A percentile compares a stretch with the other conserved stretches of the same genome.
Evolutionary conservation across 129 eudicot species (phyloP).

Genomic region (Flaveria trinervia): DNA sequence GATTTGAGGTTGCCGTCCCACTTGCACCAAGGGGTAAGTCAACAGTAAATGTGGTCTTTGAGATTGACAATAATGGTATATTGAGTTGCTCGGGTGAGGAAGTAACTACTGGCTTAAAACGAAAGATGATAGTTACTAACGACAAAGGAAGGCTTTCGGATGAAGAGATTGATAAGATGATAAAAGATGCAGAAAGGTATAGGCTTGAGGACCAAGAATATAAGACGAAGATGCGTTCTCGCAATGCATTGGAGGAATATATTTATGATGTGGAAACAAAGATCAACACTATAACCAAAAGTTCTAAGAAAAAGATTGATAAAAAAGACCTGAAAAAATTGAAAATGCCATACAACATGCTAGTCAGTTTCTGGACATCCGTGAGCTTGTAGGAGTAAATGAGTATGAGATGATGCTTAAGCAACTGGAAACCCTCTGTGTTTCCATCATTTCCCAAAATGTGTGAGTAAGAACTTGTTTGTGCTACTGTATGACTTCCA

Average conservation of each 20-base stretch:
- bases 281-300: conserved; percentile 2
- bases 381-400: conserved; percentile 17
- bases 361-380: neutral
- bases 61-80: conserved; percentile 21
- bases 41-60: conserved; percentile 20
- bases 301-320: conserved; percentile 3
- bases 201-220: conserved; percentile 13
- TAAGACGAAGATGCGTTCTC: conserved; percentile 15
- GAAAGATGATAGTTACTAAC: conserved; percentile 24
- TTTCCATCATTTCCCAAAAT: conserved; percentile 15
- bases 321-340: conserved; percentile 12
- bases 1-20: conserved; percentile 21
- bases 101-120: conserved; percentile 12
- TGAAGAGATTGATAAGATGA: conserved; percentile 23
- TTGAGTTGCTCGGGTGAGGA: conserved; percentile 30
- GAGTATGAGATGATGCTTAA: conserved; percentile 12
- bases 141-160: conserved; percentile 27
- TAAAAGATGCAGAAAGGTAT: conserved; percentile 22
- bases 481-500: neutral
- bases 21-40: conserved; percentile 25
- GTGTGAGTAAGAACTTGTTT: neutral
- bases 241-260: conserved; percentile 24
- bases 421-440: conserved; percentile 5
- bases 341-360: conserved; percentile 15
- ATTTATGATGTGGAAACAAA: conserved; percentile 17